Percentiles rank a stretch among this genome's conserved stretches.
These are phyloP conservation scores for Epichloe baconii DNA, from an alignment of 2,329 filamentous ascomycete genomes.

Conservation along the genomic window DNA sequence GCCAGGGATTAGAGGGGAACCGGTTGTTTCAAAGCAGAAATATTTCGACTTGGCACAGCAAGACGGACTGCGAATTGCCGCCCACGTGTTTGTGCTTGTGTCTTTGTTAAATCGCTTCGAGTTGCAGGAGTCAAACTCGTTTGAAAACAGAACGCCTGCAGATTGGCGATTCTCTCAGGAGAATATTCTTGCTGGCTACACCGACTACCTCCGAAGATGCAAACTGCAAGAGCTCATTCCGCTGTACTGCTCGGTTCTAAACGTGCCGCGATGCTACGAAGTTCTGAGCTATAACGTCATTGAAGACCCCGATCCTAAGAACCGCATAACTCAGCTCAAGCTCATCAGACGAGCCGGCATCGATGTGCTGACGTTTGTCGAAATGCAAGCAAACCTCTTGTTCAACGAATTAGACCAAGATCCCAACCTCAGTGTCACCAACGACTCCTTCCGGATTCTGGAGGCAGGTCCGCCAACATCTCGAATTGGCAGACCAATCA, in stretches of 20 bases:
- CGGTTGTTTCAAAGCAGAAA: constrained; percentile 27
- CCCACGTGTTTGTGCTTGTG: constrained; percentile 52
- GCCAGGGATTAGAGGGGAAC: constrained; percentile 12
- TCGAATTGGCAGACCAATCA: constrained; percentile 47
- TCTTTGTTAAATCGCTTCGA: constrained; percentile 52
- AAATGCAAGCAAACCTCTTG: constrained; percentile 46
- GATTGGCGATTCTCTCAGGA: constrained; percentile 42
- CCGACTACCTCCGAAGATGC: constrained; percentile 61
- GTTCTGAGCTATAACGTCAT: constrained; percentile 67
- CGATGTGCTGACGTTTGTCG: constrained; percentile 60
- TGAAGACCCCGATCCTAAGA: constrained; percentile 50
- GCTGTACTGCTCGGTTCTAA: constrained; percentile 73
- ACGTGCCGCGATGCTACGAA: constrained; percentile 48
- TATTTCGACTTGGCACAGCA: constrained; percentile 44
- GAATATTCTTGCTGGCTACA: constrained; percentile 69
- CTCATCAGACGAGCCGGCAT: constrained; percentile 66
- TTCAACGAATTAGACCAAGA: constrained; percentile 31
- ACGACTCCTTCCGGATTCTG: constrained; percentile 37
- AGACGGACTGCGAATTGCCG: constrained; percentile 53
- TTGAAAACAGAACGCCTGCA: constrained; percentile 6
- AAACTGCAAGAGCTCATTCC: constrained; percentile 70
- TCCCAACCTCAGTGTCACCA: constrained; percentile 22
- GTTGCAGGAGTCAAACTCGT: constrained; percentile 8
- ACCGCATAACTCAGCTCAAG: constrained; percentile 55
- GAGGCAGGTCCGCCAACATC: constrained; percentile 21